Conservation (phyloP, 2,329 filamentous ascomycete species). For the Fusarium sp. region DNA sequence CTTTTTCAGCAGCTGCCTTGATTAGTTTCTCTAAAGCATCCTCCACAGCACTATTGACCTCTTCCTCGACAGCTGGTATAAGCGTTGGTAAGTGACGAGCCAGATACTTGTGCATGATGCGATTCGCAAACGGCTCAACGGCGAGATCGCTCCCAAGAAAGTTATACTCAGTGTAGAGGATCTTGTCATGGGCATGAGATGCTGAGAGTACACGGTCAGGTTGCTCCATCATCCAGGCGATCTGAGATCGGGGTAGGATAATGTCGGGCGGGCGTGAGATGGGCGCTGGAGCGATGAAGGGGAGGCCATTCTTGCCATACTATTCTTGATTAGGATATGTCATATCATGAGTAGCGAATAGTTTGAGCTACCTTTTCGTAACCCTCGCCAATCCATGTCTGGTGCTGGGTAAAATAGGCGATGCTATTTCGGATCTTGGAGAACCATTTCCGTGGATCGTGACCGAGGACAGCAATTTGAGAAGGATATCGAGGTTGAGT, state of each 20-base stretch:
- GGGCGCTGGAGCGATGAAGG: conserved; percentile 61
- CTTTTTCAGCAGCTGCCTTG: conserved; percentile 21
- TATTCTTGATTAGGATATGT: conserved; percentile 33
- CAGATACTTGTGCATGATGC: conserved; percentile 61
- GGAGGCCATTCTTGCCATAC: conserved; percentile 59
- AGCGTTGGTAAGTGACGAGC: conserved; percentile 58
- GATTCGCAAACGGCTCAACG: conserved; percentile 57
- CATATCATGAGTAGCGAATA: no score
- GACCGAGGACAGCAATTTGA: conserved; percentile 59
- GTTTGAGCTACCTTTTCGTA: conserved; percentile 56
- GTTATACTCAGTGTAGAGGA: conserved; percentile 59
- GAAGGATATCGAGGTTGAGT: conserved; percentile 58
- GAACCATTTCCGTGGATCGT: conserved; percentile 52
- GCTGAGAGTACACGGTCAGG: conserved; percentile 62
- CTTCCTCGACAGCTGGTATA: conserved; percentile 59
- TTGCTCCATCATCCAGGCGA: conserved; percentile 63
- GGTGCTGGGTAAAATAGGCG: conserved; percentile 56
- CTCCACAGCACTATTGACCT: conserved; percentile 56
- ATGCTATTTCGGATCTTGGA: conserved; percentile 58
- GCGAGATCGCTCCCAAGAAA: conserved; percentile 57
- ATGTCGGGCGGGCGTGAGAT: conserved; percentile 60
- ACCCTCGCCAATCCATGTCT: conserved; percentile 59
- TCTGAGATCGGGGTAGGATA: conserved; percentile 60
- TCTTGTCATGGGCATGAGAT: conserved; percentile 58
- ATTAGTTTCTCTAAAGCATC: conserved; percentile 52